Evolutionary conservation across 495 filamentous ascomycete species (phyloP).

Genomic region (Margaritispora aquatica): DNA sequence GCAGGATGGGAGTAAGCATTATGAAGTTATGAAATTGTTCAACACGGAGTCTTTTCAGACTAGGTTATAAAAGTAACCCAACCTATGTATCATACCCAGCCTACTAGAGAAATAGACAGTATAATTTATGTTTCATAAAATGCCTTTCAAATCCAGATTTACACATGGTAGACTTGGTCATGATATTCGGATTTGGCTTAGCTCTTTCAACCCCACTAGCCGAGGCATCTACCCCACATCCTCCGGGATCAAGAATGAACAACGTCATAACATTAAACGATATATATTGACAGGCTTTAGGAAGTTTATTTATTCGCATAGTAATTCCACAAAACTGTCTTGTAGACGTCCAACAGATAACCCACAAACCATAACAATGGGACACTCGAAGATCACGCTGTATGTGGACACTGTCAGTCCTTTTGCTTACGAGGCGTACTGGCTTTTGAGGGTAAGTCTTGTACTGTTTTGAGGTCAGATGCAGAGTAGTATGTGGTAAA

Average conservation of each 20-base stretch:
- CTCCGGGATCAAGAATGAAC: neutral
- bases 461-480: neutral
- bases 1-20: neutral
- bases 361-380: conserved; percentile 27
- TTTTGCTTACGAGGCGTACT: conserved; percentile 64
- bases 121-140: neutral
- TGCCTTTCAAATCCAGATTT: too few species aligned
- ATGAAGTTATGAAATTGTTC: neutral
- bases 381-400: conserved; percentile 53
- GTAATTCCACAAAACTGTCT: neutral
- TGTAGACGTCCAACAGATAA: neutral
- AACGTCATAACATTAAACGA: too few species aligned
- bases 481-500: too few species aligned
- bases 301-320: neutral
- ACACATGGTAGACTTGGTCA: neutral
- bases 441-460: conserved; percentile 42
- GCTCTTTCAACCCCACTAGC: neutral
- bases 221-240: neutral
- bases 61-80: neutral
- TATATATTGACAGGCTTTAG: neutral
- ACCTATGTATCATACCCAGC: neutral
- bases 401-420: conserved; percentile 67
- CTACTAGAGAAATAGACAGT: neutral
- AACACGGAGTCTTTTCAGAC: neutral
- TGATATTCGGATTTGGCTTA: neutral